Conservation (phyloP, 768 basidiomycete species). For the Boletus subcaerulescens region DNA sequence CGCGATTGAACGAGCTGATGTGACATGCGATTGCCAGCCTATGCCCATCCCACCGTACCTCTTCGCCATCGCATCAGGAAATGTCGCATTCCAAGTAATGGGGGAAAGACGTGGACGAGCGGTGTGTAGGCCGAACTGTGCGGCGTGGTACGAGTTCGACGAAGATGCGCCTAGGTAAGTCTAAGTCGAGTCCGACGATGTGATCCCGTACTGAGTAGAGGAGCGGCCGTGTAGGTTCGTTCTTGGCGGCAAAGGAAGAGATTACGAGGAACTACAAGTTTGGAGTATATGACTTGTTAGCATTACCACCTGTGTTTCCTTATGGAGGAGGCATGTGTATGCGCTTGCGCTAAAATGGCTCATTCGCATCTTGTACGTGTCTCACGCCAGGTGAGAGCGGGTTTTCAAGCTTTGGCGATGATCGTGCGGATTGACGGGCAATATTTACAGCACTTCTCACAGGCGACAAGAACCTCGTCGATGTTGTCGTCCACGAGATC, state of each 20-base stretch:
- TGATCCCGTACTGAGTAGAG: neutral
- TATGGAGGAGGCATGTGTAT: slow-evolving; percentile 77
- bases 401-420: neutral
- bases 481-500: slow-evolving; percentile 87
- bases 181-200: neutral
- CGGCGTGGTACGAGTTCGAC: neutral
- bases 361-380: neutral
- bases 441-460: slow-evolving; percentile 61
- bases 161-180: slow-evolving; percentile 72
- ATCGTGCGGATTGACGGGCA: neutral
- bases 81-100: slow-evolving; percentile 57
- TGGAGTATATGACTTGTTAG: slow-evolving; percentile 67
- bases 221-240: slow-evolving; percentile 44
- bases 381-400: slow-evolving; percentile 54
- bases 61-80: too few relatives aligned
- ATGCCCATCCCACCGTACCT: too few relatives aligned
- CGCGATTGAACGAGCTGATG: too few relatives aligned
- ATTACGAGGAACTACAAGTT: slow-evolving; percentile 75
- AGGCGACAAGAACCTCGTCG: slow-evolving; percentile 82
- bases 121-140: slow-evolving; percentile 83
- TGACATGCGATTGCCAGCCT: too few relatives aligned
- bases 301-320: slow-evolving; percentile 66
- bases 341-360: neutral
- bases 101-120: slow-evolving; percentile 71
- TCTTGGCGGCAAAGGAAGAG: slow-evolving; percentile 66